Base-by-base conservation (phyloP, 306 rosid genomes). In the Mucuna pruriens region DNA sequence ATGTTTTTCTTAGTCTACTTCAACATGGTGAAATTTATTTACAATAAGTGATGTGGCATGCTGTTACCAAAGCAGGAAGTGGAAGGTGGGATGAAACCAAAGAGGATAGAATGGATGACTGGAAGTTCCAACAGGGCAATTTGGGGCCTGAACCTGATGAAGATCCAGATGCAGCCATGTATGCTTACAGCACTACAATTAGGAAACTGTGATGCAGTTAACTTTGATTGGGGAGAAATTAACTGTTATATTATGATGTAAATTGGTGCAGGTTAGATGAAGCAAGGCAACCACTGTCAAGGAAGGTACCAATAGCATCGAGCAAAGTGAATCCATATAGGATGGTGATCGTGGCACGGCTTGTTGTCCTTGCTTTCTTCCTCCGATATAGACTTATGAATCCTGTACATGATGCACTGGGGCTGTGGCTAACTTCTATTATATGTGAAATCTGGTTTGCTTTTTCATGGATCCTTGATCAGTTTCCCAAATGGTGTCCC, bases 401-500 rank as follows among this genome's bases (percentile, higher is more conserved):
- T 80, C 97, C 97, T 0, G 97, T 93, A 26, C 88, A 84, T 46
- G 96, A 93, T 20, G 93, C 97, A 49, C 3, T 91, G 8, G 94
- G 92, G 38, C 92, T 93, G 51, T 93, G 97, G 97, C 85, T 93
- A 71, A 87, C 94, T 29, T 93, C 97, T 57, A 92, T 92, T 39
- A 84, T 85, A 20, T 92, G 97, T 67, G 97, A 92, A 79, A 87
- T 92, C 73, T 92, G 97, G 97, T 92, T 92, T 83, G 97, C 95
- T 22, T 12, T 91, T 69, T 94, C 98, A 55, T 94, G 98, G 98
- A 94, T 94, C 57, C 98, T 94, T 54, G 98, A 94, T 88, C 98
- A 94, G 88, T 94, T 94, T 63, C 98, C 98, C 4, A 94, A 94
- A 80, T 94, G 98, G 98, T 92, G 77, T 78, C 98, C 98, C 49